These are phyloP conservation scores for Zasmidium citrigriseum DNA, from an alignment of 2,329 filamentous ascomycete species.

Conservation along the genomic window DNA sequence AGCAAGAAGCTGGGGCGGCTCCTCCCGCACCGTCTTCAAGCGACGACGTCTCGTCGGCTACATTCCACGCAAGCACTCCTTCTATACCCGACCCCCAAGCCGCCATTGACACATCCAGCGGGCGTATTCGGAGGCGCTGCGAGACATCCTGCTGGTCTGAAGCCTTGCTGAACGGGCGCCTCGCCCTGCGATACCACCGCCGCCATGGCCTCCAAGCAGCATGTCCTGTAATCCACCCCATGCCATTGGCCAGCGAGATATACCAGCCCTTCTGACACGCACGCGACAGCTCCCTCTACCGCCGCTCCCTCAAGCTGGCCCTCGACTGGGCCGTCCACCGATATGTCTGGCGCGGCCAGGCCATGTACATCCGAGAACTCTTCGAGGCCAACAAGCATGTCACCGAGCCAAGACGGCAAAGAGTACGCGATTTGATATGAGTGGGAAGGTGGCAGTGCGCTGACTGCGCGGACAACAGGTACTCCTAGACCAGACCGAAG, in stretches of 20 bases:
- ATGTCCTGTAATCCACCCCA: conserved; percentile 30
- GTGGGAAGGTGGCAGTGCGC: neutral
- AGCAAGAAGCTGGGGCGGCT: neutral
- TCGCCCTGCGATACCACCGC: neutral
- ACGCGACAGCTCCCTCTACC: conserved; percentile 69
- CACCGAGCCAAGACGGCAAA: conserved; percentile 80
- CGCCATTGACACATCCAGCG: neutral
- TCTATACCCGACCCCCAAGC: neutral
- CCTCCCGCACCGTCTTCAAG: neutral
- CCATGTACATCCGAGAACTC: conserved; percentile 89
- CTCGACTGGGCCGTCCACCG: conserved; percentile 95
- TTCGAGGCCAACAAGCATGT: conserved; percentile 93
- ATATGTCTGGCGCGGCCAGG: conserved; percentile 91
- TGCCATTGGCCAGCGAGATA: conserved; percentile 7
- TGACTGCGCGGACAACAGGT: conserved; percentile 54
- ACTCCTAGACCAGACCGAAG: conserved; percentile 84
- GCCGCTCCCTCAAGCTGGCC: conserved; percentile 86
- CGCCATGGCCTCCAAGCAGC: conserved; percentile 42
- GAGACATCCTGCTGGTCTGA: neutral
- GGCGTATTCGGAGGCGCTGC: neutral
- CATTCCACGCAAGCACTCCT: neutral
- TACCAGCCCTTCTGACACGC: conserved; percentile 6
- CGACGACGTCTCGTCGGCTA: neutral
- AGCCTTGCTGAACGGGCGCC: conserved; percentile 3
- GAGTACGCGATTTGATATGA: conserved; percentile 55